Evolutionary conservation across 2,329 filamentous ascomycete species (phyloP).

Genomic region (Coniochaeta ligniaria): DNA sequence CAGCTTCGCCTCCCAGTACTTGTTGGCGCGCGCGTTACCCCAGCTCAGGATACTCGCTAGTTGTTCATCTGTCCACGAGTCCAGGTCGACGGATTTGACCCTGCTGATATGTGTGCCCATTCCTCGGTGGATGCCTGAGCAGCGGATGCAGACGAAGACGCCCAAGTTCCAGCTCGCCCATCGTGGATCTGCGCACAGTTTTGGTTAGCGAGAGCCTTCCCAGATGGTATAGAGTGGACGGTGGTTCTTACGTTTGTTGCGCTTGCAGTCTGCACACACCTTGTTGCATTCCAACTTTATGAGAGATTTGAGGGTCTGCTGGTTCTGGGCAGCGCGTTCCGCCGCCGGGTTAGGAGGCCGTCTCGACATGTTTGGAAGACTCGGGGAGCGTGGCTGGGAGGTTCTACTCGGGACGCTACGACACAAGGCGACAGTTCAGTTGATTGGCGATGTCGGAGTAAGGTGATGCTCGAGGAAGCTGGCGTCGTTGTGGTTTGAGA

Average conservation of each 20-base stretch:
- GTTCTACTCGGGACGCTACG: neutral
- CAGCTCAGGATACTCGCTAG: conserved; percentile 87
- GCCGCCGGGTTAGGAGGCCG: conserved; percentile 69
- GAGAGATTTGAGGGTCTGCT: conserved; percentile 86
- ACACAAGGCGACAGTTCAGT: neutral
- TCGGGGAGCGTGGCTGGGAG: neutral
- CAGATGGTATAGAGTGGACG: neutral
- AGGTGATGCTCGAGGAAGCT: too few species aligned
- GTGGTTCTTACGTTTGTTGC: conserved; percentile 79
- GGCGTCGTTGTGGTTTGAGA: neutral
- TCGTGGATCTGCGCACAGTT: conserved; percentile 64
- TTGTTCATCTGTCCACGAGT: conserved; percentile 98
- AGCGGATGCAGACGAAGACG: conserved; percentile 95
- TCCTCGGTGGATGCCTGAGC: conserved; percentile 94
- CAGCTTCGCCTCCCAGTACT: conserved; percentile 97
- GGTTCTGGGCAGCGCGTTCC: conserved; percentile 87
- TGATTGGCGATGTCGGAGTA: too few species aligned
- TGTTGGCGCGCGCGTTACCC: conserved; percentile 95
- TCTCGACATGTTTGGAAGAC: conserved; percentile 58
- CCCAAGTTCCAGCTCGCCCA: conserved; percentile 99
- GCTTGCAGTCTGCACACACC: conserved; percentile 96
- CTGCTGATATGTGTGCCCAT: conserved; percentile 98
- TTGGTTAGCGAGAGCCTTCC: neutral
- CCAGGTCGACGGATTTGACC: conserved; percentile 96
- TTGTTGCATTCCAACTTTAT: conserved; percentile 95